Evolutionary conservation across 176 grass and related monocot species (phyloP).

Genomic region (Raddia guianensis): DNA sequence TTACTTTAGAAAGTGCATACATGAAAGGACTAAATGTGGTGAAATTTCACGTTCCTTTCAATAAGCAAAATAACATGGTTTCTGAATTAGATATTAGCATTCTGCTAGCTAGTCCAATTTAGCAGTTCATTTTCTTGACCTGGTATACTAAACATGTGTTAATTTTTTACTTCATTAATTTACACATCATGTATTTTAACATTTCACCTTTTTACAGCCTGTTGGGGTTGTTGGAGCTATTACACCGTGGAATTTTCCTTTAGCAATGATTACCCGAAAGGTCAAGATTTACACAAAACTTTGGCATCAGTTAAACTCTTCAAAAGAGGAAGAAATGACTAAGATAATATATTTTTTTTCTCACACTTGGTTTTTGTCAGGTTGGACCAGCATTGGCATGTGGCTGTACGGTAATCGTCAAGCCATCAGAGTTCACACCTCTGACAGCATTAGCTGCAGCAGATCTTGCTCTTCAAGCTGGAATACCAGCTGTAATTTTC

Average conservation of each 20-base stretch:
- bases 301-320: slow-evolving; percentile 13
- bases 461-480: slow-evolving; percentile 98
- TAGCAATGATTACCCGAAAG: slow-evolving; percentile 99
- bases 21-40: background rate
- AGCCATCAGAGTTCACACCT: slow-evolving; percentile 96
- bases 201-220: slow-evolving; percentile 61
- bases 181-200: slow-evolving; percentile 10
- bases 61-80: slow-evolving; percentile 8
- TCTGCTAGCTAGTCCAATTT: slow-evolving; percentile 6
- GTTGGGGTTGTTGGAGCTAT: slow-evolving; percentile 99
- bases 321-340: background rate
- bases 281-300: slow-evolving; percentile 43
- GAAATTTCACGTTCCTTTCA: background rate
- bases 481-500: slow-evolving; percentile 85
- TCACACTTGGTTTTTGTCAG: slow-evolving; percentile 39
- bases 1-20: slow-evolving; percentile 2
- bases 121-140: slow-evolving; percentile 35
- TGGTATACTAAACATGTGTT: slow-evolving; percentile 1
- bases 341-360: slow-evolving; percentile 31
- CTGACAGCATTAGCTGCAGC: slow-evolving; percentile 96
- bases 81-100: background rate
- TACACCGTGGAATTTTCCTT: slow-evolving; percentile 98
- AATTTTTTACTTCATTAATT: slow-evolving; percentile 15
- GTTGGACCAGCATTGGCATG: slow-evolving; percentile 95
- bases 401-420: slow-evolving; percentile 95